A percentile compares a stretch with the other conserved stretches of the same genome.
These are phyloP conservation scores for Beta vulgaris DNA, from an alignment of 148 eudicot genomes.

Conservation along the genomic window DNA sequence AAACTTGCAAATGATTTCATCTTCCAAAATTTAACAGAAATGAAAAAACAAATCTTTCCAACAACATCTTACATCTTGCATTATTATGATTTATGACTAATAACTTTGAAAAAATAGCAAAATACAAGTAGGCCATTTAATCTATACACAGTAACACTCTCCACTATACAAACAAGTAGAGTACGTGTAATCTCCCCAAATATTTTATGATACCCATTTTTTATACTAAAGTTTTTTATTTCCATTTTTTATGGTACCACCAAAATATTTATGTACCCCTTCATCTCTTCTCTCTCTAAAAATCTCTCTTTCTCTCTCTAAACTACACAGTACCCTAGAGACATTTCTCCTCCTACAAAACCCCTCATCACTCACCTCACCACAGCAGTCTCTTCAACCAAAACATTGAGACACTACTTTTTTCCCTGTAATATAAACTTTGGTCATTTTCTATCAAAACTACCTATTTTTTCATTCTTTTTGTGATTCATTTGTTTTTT, in stretches of 20 bases:
- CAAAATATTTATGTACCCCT: background rate
- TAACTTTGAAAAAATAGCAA: no score
- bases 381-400: constrained; percentile 22
- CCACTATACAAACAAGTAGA: constrained; percentile 19
- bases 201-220: background rate
- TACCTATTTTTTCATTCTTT: constrained; percentile 20
- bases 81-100: no score
- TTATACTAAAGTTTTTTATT: no score
- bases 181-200: constrained; percentile 15
- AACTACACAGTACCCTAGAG: constrained; percentile 27
- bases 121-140: background rate
- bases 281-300: background rate
- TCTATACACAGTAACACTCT: background rate
- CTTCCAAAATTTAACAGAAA: background rate
- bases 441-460: background rate
- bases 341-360: constrained; percentile 32
- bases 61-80: no score
- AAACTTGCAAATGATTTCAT: background rate
- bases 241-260: background rate
- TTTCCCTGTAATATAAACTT: constrained; percentile 16
- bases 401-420: constrained; percentile 11
- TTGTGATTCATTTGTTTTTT: background rate
- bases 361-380: constrained; percentile 17
- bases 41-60: no score
- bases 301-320: constrained; percentile 1